A percentile compares a stretch with the other conserved stretches of the same genome.
phyloP scores from a whole-genome alignment of 208 protist genomes.

The Wallacemonas sp. region DNA sequence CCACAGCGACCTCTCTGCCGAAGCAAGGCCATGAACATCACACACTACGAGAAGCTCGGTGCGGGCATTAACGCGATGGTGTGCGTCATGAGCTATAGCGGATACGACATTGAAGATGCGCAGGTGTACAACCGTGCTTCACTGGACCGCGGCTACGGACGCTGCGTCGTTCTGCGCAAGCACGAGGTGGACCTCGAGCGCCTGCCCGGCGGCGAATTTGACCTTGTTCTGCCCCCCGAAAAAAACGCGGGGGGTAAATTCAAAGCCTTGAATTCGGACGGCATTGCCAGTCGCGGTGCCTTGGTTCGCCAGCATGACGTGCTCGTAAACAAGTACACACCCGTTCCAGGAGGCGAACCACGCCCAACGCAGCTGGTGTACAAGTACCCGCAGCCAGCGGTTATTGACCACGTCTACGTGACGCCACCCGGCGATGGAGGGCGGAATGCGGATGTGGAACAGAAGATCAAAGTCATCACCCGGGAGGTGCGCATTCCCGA shows the following conservation, averaged over 20 bases:
- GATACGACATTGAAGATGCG: conserved; percentile 99
- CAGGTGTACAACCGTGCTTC: conserved; percentile 97
- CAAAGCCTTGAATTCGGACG: conserved; percentile 93
- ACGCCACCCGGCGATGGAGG: conserved; percentile 84
- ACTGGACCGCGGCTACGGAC: conserved; percentile 97
- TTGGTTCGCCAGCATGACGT: conserved; percentile 90
- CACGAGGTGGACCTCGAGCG: conserved; percentile 78
- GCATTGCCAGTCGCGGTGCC: conserved; percentile 90
- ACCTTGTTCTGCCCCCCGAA: conserved; percentile 73
- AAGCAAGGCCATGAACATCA: conserved; percentile 96
- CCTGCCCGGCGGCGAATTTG: conserved; percentile 61
- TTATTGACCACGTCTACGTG: conserved; percentile 94
- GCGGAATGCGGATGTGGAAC: conserved; percentile 80
- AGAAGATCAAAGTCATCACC: conserved; percentile 96
- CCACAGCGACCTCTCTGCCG: conserved; percentile 97
- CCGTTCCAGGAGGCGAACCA: conserved; percentile 41
- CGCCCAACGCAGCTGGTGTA: conserved; percentile 79
- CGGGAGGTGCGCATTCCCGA: conserved; percentile 93
- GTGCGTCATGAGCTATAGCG: conserved; percentile 99
- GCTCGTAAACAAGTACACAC: conserved; percentile 95
- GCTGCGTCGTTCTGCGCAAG: conserved; percentile 94
- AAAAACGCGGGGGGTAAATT: conserved; percentile 46
- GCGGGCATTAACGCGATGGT: conserved; percentile 99
- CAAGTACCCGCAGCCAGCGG: conserved; percentile 91
- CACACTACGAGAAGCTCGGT: conserved; percentile 96